Base-by-base conservation (phyloP, 306 rosid species). In the Cicer chorassanicum region DNA sequence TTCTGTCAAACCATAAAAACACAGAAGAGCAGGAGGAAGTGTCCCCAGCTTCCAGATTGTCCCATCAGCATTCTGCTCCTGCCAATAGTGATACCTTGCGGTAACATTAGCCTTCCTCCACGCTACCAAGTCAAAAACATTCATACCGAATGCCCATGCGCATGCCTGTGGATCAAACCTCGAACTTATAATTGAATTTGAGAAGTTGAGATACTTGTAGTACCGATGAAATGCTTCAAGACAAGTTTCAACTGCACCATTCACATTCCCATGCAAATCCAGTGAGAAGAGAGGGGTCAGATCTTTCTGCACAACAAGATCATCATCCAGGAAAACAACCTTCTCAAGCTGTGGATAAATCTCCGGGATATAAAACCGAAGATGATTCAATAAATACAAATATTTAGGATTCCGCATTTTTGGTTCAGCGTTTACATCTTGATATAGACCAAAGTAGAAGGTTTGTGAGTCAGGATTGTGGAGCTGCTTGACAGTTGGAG, bases 61-160 rank as follows among this genome's bases (percentile, higher is more conserved):
- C 49, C 92, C 90, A 11, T 85, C 96, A 44, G 82, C 87, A 79
- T 95, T 95, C 81, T 85, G 98, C 83, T 88, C 93, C 83, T 85
- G 99, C 99, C 99, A 95, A 81, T 89, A 87, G 80, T 92, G 99
- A 83, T 92, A 95, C 74, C 82, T 81, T 36, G 89, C 86, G 0
- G 99, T 95, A 73, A 88, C 97, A 16, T 92, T 88, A 6, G 88
- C 92, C 84, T 88, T 95, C 86, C 92, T 89, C 99, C 99, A 95
- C 6, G 92, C 97, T 6, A 95, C 86, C 78, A 95, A 83, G 82
- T 95, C 99, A 51, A 95, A 92, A 42, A 95, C 86, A 60, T 95
- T 95, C 98, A 95, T 89, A 39, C 99, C 99, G 63, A 95, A 95
- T 43, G 99, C 99, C 99, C 99, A 95, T 34, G 92, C 99, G 57